Evolutionary conservation across 2,329 filamentous ascomycete genomes (phyloP).

Genomic region (Fusarium bulbicola): DNA sequence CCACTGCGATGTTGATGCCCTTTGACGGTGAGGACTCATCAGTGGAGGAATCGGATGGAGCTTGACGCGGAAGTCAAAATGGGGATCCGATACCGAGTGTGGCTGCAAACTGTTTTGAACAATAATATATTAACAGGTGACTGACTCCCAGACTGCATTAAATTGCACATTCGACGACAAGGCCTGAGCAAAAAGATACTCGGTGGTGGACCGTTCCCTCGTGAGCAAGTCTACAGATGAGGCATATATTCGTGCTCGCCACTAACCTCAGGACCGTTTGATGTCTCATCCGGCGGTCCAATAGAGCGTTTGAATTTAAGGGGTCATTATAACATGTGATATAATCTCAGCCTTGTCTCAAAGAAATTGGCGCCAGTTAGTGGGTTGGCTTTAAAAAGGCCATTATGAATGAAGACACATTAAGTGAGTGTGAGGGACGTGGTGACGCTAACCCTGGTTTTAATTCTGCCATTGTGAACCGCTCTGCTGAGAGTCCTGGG

Average conservation of each 20-base stretch:
- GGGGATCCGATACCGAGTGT: too few species aligned
- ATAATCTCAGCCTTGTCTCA: not conserved
- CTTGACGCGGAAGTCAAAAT: too few species aligned
- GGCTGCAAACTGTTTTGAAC: too few species aligned
- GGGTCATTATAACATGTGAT: rapidly evolving
- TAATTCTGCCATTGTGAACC: not conserved
- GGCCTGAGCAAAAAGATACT: too few species aligned
- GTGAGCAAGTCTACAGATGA: not conserved
- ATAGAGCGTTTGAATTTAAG: rapidly evolving
- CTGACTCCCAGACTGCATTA: too few species aligned
- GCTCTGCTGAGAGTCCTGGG: not conserved
- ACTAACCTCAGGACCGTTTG: not conserved
- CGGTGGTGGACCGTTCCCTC: too few species aligned
- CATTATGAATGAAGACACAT: too few species aligned
- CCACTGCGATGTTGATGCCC: not conserved
- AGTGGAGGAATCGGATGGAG: not conserved
- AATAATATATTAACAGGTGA: rapidly evolving
- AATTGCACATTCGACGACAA: too few species aligned
- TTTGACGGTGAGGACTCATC: not conserved
- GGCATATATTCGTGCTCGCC: not conserved
- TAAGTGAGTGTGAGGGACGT: too few species aligned
- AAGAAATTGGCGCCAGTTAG: rapidly evolving
- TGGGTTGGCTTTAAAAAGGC: too few species aligned
- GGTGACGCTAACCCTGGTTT: not conserved
- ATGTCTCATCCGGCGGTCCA: too few species aligned